Percentiles rank a stretch among this genome's conserved stretches.
Conservation (phyloP, 305 asterid genomes). For the Fraxinus greggii region DNA sequence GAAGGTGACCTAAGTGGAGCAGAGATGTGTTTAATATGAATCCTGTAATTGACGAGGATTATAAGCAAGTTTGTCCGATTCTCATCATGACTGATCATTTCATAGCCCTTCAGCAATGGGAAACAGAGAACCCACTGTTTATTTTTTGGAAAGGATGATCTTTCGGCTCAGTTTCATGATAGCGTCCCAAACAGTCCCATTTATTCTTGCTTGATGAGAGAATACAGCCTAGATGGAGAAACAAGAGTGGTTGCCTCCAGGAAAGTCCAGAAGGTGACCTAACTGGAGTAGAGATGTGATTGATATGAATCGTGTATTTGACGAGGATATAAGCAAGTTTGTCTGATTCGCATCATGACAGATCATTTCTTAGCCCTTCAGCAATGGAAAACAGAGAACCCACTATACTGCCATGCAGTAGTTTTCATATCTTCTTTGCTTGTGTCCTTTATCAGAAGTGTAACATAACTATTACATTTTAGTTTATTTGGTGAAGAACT, state of each 20-base stretch:
- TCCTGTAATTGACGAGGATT: neutral
- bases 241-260: neutral
- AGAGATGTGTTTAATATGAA: neutral
- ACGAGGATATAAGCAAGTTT: constrained; percentile 9
- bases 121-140: neutral
- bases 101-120: neutral
- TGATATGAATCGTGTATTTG: neutral
- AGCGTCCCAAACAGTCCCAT: neutral
- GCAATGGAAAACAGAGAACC: neutral
- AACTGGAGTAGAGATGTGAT: neutral
- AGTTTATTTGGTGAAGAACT: neutral
- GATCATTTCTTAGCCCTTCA: neutral
- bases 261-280: neutral
- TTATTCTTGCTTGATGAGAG: neutral
- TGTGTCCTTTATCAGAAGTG: constrained; percentile 12
- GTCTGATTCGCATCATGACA: neutral
- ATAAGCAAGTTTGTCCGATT: neutral
- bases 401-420: constrained; percentile 8
- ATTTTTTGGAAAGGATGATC: too few relatives aligned
- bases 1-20: neutral
- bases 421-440: neutral
- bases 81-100: neutral
- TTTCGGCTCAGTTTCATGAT: constrained; percentile 1
- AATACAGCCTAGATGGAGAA: neutral
- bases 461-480: neutral